phyloP scores from a whole-genome alignment of 371 early-diverging fungal genomes.

The Mortierella sp. region DNA sequence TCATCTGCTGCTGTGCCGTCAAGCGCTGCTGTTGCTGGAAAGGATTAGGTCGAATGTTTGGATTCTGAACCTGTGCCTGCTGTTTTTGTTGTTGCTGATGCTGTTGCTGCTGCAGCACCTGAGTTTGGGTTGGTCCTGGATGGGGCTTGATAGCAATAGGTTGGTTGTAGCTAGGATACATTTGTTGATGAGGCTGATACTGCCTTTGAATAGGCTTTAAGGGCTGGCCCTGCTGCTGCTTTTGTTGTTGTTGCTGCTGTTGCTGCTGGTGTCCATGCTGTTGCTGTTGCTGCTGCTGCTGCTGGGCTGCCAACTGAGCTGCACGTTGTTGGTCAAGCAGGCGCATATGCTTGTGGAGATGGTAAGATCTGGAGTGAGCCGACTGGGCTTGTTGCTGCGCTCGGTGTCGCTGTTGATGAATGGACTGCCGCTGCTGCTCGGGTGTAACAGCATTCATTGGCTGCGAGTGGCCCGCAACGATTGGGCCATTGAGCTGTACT shows the following conservation, averaged over 20 bases:
- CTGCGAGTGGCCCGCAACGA: slow-evolving; percentile 4
- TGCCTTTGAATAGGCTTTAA: slow-evolving; percentile 40
- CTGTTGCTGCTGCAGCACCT: slow-evolving; percentile 15
- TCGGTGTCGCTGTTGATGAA: slow-evolving; percentile 51
- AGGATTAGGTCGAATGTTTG: slow-evolving; percentile 15
- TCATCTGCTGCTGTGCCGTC: slow-evolving; percentile 30
- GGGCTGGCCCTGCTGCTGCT: slow-evolving; percentile 1
- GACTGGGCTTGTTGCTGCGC: slow-evolving; percentile 56
- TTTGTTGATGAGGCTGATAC: slow-evolving; percentile 55
- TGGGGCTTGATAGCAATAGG: slow-evolving; percentile 51
- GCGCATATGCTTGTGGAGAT: slow-evolving; percentile 55
- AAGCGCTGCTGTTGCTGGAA: slow-evolving; percentile 27
- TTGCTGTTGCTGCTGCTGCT: slow-evolving; percentile 20
- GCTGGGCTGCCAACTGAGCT: slow-evolving; percentile 30
- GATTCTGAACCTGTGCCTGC: slow-evolving; percentile 20
- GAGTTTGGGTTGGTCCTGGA: slow-evolving; percentile 20
- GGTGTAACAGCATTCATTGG: not conserved
- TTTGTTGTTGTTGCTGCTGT: slow-evolving; percentile 13
- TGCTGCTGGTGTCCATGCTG: slow-evolving; percentile 14
- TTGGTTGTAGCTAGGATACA: slow-evolving; percentile 43
- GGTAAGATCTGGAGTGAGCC: slow-evolving; percentile 53
- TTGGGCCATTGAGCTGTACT: slow-evolving; percentile 9
- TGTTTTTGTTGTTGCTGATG: slow-evolving; percentile 12
- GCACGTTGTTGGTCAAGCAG: slow-evolving; percentile 52
- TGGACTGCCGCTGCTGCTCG: slow-evolving; percentile 41